Evolutionary conservation across 768 basidiomycete species (phyloP), one percentile per base, ranked within the genome.

Genomic region (Scleroderma citrinum): DNA sequence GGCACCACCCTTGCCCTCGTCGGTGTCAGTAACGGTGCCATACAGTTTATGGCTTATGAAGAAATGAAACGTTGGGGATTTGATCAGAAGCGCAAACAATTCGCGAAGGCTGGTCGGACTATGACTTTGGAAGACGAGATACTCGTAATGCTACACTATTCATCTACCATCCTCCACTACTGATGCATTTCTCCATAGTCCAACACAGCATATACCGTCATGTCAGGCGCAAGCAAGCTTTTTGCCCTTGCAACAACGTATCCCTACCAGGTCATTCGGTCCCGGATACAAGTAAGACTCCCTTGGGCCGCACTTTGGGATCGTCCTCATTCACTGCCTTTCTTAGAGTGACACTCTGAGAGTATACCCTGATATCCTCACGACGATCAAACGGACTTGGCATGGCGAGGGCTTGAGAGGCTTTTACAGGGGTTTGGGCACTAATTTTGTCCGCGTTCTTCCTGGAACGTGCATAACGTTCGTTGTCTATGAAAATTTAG

Each of bases 381-480:
- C 81, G 26, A 89, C 87, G 29, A 82, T 96, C 59, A 73, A 72
- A 46, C 81, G 82, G 39, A 95, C 93, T 2, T 98, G 85, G 81
- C 63, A 70, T 30, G 73, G 83, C 50, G 94, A 96, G 64, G 88
- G 94, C 11, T 36, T 85, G 14, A 70, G 73, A 41, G 95, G 92
- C 1, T 98, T 98, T 65, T 99, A 97, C 69, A 87, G 94, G 43
- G 96, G 96, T 1, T 76, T 99, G 7, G 94, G 85, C 2, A 94
- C 92, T 23, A 98, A 97, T 61, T 77, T 96, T 21, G 82, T 99
- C 12, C 81, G 96, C 13, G 94, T 99, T 43, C 76, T 98, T 14
- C 96, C 96, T 0, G 96, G 95, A 24, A 98, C 95, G 3, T 97
- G 95, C 64, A 88, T 97, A 40, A 98, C 95, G 5, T 96, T 98